Conservation (phyloP, 2,329 filamentous ascomycete species). For the Cordyceps tenuipes region DNA sequence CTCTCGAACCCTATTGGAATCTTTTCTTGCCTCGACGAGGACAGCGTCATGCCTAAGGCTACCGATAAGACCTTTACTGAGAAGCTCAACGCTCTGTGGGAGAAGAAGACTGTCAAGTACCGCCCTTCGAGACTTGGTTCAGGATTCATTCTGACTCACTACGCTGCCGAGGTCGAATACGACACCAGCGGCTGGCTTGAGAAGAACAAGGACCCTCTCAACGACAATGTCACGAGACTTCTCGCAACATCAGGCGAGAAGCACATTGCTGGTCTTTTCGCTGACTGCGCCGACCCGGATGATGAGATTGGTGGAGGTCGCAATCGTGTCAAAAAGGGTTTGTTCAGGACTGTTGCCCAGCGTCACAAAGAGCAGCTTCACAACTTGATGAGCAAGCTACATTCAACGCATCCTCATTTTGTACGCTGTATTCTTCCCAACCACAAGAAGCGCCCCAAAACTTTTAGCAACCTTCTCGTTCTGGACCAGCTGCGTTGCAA, state of each 20-base stretch:
- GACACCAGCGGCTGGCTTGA: conserved; percentile 91
- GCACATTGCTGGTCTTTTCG: conserved; percentile 77
- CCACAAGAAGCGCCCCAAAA: conserved; percentile 93
- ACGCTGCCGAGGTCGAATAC: conserved; percentile 96
- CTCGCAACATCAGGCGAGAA: conserved; percentile 73
- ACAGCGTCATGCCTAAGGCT: conserved; percentile 97
- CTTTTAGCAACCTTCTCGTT: conserved; percentile 84
- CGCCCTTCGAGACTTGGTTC: conserved; percentile 78
- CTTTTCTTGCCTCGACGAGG: conserved; percentile 95
- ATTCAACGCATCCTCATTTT: conserved; percentile 96
- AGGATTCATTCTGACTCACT: conserved; percentile 93
- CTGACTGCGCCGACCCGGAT: conserved; percentile 76
- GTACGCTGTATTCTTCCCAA: conserved; percentile 97
- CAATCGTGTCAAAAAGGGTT: conserved; percentile 88
- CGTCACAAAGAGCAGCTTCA: conserved; percentile 97
- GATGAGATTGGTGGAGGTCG: conserved; percentile 60
- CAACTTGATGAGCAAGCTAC: conserved; percentile 87
- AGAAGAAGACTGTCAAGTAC: conserved; percentile 92
- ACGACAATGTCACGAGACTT: conserved; percentile 90
- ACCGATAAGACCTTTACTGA: conserved; percentile 96
- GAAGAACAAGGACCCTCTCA: conserved; percentile 97
- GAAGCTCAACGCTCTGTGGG: conserved; percentile 94
- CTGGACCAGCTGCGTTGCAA: conserved; percentile 97
- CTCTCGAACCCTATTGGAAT: conserved; percentile 95
- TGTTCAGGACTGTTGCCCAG: conserved; percentile 95